phyloP scores from a whole-genome alignment of 2,329 filamentous ascomycete genomes.

The Paecilomyces variotii region DNA sequence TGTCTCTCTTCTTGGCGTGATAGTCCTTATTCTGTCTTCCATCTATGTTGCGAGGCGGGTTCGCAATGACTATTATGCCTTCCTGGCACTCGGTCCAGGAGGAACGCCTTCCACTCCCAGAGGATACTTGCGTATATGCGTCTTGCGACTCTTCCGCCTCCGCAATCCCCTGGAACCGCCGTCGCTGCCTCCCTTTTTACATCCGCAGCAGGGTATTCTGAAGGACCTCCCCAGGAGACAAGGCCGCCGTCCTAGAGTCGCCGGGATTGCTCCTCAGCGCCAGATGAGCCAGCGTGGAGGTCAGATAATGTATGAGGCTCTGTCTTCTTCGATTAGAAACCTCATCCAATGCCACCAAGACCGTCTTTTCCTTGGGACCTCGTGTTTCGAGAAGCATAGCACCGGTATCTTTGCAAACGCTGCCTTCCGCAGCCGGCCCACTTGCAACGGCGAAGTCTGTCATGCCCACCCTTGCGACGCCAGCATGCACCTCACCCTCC shows the following conservation, averaged over 20 bases:
- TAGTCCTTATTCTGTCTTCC: not conserved
- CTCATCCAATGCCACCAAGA: conserved; percentile 43
- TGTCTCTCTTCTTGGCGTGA: not conserved
- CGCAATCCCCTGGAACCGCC: conserved; percentile 60
- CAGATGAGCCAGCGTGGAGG: conserved; percentile 63
- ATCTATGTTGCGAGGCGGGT: not conserved
- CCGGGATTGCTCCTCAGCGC: conserved; percentile 73
- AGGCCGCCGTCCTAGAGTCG: conserved; percentile 58
- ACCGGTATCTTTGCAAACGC: conserved; percentile 62
- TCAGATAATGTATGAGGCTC: conserved; percentile 44
- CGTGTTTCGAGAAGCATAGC: conserved; percentile 76
- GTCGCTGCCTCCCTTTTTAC: conserved; percentile 41
- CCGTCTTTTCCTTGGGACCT: conserved; percentile 54
- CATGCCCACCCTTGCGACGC: conserved; percentile 72
- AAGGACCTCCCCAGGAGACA: conserved; percentile 51
- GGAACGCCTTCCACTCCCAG: conserved; percentile 61
- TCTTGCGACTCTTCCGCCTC: conserved; percentile 63
- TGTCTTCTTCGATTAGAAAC: conserved; percentile 46
- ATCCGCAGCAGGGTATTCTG: conserved; percentile 54
- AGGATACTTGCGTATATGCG: conserved; percentile 67
- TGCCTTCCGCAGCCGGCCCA: conserved; percentile 10
- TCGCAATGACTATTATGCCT: conserved; percentile 26
- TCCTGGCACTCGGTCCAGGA: conserved; percentile 27
- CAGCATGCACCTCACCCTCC: conserved; percentile 70
- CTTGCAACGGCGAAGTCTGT: conserved; percentile 64